A percentile compares a stretch with the other conserved stretches of the same genome.
phyloP scores from a whole-genome alignment of 768 basidiomycete genomes.

The Strobilomyces dryophilus region DNA sequence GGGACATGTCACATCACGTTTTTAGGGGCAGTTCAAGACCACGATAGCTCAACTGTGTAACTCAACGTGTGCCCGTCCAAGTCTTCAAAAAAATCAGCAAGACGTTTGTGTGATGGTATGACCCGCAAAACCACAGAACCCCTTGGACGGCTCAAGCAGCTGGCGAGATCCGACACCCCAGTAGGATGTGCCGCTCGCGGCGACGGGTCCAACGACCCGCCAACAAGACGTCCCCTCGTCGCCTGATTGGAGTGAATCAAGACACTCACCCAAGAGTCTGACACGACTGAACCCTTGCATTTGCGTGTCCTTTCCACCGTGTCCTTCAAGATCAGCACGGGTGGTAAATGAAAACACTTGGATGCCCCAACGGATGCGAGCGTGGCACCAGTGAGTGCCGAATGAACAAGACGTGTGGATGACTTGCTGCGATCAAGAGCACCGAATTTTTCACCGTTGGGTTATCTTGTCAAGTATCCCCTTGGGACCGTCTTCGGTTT shows the following conservation, averaged over 20 bases:
- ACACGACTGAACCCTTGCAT: constrained; percentile 1
- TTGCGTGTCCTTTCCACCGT: background rate
- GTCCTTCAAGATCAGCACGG: background rate
- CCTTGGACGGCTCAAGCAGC: constrained; percentile 5
- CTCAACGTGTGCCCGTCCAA: constrained; percentile 30
- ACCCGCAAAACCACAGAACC: constrained; percentile 10
- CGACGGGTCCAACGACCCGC: background rate
- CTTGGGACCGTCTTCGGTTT: constrained; percentile 2
- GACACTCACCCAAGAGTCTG: constrained; percentile 27
- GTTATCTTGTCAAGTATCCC: constrained; percentile 8
- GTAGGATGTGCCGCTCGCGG: background rate
- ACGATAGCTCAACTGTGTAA: constrained; percentile 21
- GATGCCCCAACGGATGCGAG: constrained; percentile 13
- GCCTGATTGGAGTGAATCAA: constrained; percentile 19
- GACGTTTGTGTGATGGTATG: constrained; percentile 27
- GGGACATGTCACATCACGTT: constrained; percentile 29
- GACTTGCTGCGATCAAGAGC: constrained; percentile 20
- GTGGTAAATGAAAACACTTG: constrained; percentile 11
- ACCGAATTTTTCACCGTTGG: constrained; percentile 28
- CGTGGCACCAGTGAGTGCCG: constrained; percentile 19
- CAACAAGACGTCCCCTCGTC: constrained; percentile 16
- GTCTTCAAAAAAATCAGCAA: constrained; percentile 18
- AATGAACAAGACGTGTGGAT: constrained; percentile 2
- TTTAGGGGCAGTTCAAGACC: constrained; percentile 21
- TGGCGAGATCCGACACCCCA: constrained; percentile 1